Percentiles rank a stretch among this genome's conserved stretches.
These are phyloP conservation scores for Byssochlamys sp. DNA, from an alignment of 2,329 filamentous ascomycete species.

Conservation along the genomic window DNA sequence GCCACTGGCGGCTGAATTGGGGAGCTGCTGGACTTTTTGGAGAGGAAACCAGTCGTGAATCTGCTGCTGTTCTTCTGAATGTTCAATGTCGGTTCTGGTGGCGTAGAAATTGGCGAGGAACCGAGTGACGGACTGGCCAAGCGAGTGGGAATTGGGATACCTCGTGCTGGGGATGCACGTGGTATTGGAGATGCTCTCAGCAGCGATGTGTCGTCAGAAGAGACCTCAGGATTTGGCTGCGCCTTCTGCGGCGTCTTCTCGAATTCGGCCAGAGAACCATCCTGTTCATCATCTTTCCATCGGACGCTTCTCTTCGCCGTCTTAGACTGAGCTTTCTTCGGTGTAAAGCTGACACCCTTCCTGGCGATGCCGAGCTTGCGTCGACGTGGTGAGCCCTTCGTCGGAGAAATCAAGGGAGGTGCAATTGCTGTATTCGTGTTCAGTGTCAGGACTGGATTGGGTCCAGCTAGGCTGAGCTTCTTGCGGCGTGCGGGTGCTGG, in stretches of 20 bases:
- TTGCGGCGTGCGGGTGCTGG: conserved; percentile 64
- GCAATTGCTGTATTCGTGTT: conserved; percentile 22
- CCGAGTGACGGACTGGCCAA: conserved; percentile 33
- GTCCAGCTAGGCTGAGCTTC: conserved; percentile 35
- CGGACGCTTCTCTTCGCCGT: conserved; percentile 70
- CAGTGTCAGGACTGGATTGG: conserved; percentile 18
- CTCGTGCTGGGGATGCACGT: conserved; percentile 11
- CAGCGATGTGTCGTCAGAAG: conserved; percentile 42
- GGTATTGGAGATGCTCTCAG: conserved; percentile 44
- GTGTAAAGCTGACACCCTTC: conserved; percentile 73
- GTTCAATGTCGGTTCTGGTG: conserved; percentile 51
- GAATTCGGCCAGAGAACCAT: conserved; percentile 79
- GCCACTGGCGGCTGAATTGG: conserved; percentile 53
- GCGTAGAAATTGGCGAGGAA: conserved; percentile 50
- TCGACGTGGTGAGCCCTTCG: conserved; percentile 70
- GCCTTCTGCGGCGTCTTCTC: conserved; percentile 75
- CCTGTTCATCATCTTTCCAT: conserved; percentile 85
- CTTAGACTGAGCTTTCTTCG: conserved; percentile 54
- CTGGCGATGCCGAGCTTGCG: conserved; percentile 54
- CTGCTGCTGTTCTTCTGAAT: conserved; percentile 59
- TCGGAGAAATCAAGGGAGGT: conserved; percentile 47
- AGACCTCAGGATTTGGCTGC: conserved; percentile 49
- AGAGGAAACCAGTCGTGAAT: conserved; percentile 81
- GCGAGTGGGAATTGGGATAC: conserved; percentile 32
- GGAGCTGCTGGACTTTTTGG: conserved; percentile 58